Evolutionary conservation across 768 basidiomycete genomes (phyloP).

Genomic region (Pleurotus citrinopileatus): DNA sequence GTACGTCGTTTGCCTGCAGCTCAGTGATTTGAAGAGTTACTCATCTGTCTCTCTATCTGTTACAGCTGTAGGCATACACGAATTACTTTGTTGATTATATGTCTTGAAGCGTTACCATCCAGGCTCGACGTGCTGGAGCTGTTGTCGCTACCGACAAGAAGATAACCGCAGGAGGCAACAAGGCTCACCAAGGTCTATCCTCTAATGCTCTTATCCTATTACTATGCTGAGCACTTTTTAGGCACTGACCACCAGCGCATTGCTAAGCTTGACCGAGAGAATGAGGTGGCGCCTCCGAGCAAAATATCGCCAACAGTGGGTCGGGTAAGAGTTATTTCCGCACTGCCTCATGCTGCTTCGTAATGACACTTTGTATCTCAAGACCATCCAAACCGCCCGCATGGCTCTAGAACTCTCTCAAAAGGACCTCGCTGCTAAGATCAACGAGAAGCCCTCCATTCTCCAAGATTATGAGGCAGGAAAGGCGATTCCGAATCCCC

Average conservation of each 20-base stretch:
- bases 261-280: slow-evolving; percentile 91
- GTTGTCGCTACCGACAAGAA: slow-evolving; percentile 87
- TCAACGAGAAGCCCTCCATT: slow-evolving; percentile 90
- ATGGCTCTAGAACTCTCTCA: slow-evolving; percentile 79
- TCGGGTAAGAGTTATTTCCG: slow-evolving; percentile 45
- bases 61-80: slow-evolving; percentile 49
- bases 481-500: slow-evolving; percentile 82
- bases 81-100: neutral
- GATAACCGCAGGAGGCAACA: slow-evolving; percentile 64
- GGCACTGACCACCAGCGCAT: slow-evolving; percentile 93
- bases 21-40: too few relatives aligned
- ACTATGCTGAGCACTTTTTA: slow-evolving; percentile 23
- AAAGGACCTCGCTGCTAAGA: slow-evolving; percentile 89
- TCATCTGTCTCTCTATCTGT: slow-evolving; percentile 15
- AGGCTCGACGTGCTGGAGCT: slow-evolving; percentile 77
- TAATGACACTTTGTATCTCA: slow-evolving; percentile 14
- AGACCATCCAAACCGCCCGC: slow-evolving; percentile 84
- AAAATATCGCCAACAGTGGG: slow-evolving; percentile 75
- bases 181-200: slow-evolving; percentile 65
- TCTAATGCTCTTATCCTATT: neutral
- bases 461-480: slow-evolving; percentile 89
- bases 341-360: slow-evolving; percentile 10
- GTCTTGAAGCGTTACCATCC: too few relatives aligned
- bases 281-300: slow-evolving; percentile 90
- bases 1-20: slow-evolving; percentile 35